Percentiles rank a stretch among this genome's conserved stretches.
These are phyloP conservation scores for Plasmodium vivax DNA, from an alignment of 169 alveolate genomes.

Conservation along the genomic window DNA sequence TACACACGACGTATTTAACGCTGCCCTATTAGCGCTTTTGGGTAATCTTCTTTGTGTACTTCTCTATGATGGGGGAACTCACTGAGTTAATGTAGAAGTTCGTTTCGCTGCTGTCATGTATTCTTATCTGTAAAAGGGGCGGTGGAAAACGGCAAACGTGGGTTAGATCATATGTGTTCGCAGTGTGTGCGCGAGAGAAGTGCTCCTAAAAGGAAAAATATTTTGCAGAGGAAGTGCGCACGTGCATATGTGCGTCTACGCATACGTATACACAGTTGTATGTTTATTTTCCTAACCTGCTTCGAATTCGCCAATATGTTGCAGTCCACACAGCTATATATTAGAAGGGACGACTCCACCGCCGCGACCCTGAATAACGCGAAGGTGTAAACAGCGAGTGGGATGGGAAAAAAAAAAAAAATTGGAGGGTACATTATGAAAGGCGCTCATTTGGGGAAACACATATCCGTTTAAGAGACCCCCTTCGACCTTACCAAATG, in stretches of 20 bases:
- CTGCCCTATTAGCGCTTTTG: background rate
- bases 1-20: background rate
- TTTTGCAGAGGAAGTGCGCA: background rate
- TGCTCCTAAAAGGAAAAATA: background rate
- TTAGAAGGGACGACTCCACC: slow-evolving; percentile 60
- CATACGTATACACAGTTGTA: background rate
- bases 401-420: background rate
- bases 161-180: background rate
- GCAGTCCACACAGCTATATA: slow-evolving; percentile 46
- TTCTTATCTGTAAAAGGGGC: slow-evolving; percentile 32
- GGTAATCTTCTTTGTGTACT: slow-evolving; percentile 8
- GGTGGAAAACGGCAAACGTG: background rate
- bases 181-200: background rate
- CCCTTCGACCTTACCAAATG: slow-evolving; percentile 30
- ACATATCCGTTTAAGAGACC: background rate
- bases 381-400: background rate
- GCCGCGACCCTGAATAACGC: slow-evolving; percentile 40
- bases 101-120: slow-evolving; percentile 58
- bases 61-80: slow-evolving; percentile 68
- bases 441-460: background rate
- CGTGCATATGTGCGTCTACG: background rate
- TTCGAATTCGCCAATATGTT: slow-evolving; percentile 60
- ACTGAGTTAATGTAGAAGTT: slow-evolving; percentile 58
- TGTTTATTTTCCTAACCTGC: slow-evolving; percentile 38
- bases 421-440: background rate